Evolutionary conservation across 306 rosid species (phyloP), one percentile per base, ranked within the genome.

Genomic region (Vigna radiata): DNA sequence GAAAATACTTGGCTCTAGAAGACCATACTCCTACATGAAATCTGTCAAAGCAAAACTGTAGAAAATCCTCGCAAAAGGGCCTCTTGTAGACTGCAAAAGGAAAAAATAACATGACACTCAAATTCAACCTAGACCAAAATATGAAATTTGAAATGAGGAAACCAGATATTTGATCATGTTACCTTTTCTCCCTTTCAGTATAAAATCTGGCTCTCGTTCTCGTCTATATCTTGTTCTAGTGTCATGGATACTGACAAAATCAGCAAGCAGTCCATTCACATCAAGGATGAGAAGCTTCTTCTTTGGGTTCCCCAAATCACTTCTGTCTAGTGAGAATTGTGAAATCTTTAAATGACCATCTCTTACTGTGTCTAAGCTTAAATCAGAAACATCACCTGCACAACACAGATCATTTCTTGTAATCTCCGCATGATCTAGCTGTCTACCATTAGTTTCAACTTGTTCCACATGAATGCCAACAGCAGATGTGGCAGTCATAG

Each of bases 201-300:
- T 82, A 87, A 77, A 11, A 81, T 63, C 53, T 64, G 86, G 85
- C 54, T 70, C 77, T 15, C 13, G 77, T 55, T 87, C 86, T 13
- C 78, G 84, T 78, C 50, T 71, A 77, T 68, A 76, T 37, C 79
- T 58, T 15, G 11, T 3, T 13, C 82, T 80, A 78, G 73, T 63
- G 39, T 11, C 10, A 43, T 3, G 0, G 14, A 15, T 1, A 61
- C 9, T 7, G 73, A 89, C 90, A 81, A 91, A 78, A 75, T 95
- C 97, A 81, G 89, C 96, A 80, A 95, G 99, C 62, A 95, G 73
- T 13, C 97, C 99, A 85, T 95, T 95, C 76, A 95, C 77, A 81
- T 95, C 99, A 41, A 95, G 97, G 74, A 95, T 85, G 68, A 95
- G 93, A 90, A 95, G 99, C 88, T 95, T 90, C 56, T 88, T 92